phyloP scores from a whole-genome alignment of 1,139 yeast species.

The Insectozyma bohioensis region DNA sequence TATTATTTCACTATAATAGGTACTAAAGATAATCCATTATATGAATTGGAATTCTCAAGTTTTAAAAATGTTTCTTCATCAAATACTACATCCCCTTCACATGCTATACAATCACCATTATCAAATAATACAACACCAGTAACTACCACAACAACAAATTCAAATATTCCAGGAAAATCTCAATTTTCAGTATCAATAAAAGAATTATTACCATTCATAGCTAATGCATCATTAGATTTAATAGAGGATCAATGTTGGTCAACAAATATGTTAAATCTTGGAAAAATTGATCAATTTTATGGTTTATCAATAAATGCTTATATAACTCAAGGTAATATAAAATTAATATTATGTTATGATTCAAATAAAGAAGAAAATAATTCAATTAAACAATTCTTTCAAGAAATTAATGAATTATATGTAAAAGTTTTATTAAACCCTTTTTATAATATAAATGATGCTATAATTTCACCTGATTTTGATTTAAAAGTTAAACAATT shows the following conservation, averaged over 20 bases:
- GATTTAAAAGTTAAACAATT: constrained; percentile 70
- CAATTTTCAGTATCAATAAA: constrained; percentile 69
- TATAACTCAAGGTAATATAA: constrained; percentile 84
- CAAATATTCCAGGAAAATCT: constrained; percentile 53
- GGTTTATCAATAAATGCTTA: constrained; percentile 79
- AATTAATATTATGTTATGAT: constrained; percentile 78
- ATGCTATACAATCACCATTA: constrained; percentile 4
- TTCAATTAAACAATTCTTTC: constrained; percentile 77
- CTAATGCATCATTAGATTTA: constrained; percentile 85
- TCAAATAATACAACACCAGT: constrained; percentile 12
- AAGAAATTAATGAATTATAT: constrained; percentile 83
- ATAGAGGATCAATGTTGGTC: constrained; percentile 90
- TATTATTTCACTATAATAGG: constrained; percentile 90
- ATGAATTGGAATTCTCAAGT: constrained; percentile 85
- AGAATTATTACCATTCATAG: constrained; percentile 83
- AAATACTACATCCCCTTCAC: constrained; percentile 8
- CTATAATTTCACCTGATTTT: constrained; percentile 72
- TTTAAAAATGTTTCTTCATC: constrained; percentile 36
- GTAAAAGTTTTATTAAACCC: constrained; percentile 86
- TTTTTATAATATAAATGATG: constrained; percentile 74
- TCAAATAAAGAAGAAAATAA: constrained; percentile 56
- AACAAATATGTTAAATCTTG: constrained; percentile 61
- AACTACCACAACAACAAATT: constrained; percentile 21
- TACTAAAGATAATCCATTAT: constrained; percentile 80
- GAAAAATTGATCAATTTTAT: constrained; percentile 82